Conservation (phyloP, 345 rosid species). For the Corchorus capsularis region DNA sequence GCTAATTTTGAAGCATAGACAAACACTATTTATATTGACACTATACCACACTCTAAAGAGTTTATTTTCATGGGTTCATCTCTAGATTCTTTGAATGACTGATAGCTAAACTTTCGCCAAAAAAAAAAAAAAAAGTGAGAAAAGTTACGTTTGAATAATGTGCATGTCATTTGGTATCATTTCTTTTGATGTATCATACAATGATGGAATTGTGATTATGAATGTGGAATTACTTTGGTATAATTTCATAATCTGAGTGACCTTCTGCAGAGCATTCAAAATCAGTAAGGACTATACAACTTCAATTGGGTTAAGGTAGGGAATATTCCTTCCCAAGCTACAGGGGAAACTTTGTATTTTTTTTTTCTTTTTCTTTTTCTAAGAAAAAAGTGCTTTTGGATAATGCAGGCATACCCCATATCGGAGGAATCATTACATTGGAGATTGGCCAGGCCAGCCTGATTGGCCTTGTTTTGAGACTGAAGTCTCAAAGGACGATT, state of each 20-base stretch:
- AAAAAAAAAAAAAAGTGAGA: no score
- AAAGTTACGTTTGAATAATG: not conserved
- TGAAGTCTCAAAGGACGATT: conserved; percentile 54
- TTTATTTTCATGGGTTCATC: not conserved
- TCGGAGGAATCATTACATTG: conserved; percentile 22
- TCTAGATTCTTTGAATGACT: not conserved
- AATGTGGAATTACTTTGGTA: not conserved
- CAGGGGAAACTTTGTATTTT: conserved; percentile 3
- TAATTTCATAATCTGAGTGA: conserved; percentile 35
- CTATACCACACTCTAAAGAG: not conserved
- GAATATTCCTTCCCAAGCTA: conserved; percentile 15
- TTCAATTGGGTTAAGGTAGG: conserved; percentile 39
- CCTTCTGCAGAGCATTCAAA: conserved; percentile 38
- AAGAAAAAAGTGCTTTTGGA: not conserved
- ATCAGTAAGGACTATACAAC: conserved; percentile 38
- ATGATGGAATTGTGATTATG: not conserved
- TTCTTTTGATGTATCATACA: not conserved
- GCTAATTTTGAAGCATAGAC: not conserved
- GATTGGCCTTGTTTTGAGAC: conserved; percentile 38
- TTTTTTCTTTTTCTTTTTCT: not conserved
- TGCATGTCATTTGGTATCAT: not conserved
- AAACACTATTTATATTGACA: not conserved
- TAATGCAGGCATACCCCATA: conserved; percentile 32
- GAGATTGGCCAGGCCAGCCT: conserved; percentile 34
- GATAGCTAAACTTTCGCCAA: not conserved